These are phyloP conservation scores for Russula sp. DNA, from an alignment of 768 basidiomycete genomes.

Conservation along the genomic window DNA sequence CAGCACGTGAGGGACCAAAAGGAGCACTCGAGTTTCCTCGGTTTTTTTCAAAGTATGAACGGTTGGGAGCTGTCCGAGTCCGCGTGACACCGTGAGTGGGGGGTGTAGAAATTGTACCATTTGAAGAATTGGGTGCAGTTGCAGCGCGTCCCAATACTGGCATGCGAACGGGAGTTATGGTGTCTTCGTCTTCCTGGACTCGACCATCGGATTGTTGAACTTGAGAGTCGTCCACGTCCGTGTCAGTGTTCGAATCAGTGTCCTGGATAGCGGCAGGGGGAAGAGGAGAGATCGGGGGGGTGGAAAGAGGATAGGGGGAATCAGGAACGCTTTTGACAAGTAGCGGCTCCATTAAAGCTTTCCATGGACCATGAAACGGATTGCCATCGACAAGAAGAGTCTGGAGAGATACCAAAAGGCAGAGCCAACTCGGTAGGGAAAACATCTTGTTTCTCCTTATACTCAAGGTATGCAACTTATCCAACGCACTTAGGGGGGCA, in stretches of 20 bases:
- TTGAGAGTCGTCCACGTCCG: constrained; percentile 44
- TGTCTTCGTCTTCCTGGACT: constrained; percentile 64
- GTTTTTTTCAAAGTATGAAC: constrained; percentile 29
- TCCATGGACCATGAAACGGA: constrained; percentile 92
- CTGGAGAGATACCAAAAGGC: constrained; percentile 76
- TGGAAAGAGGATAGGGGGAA: constrained; percentile 58
- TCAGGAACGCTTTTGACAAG: constrained; percentile 54
- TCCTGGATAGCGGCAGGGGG: constrained; percentile 41
- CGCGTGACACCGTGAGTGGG: constrained; percentile 36
- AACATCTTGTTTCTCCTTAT: constrained; percentile 83
- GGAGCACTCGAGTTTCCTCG: constrained; percentile 14
- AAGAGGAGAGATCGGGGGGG: constrained; percentile 53
- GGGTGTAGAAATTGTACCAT: constrained; percentile 22
- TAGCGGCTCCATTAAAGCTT: constrained; percentile 79
- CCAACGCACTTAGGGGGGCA: constrained; percentile 60
- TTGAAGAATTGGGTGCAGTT: constrained; percentile 39
- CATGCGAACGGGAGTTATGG: constrained; percentile 58
- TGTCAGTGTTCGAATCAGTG: constrained; percentile 41
- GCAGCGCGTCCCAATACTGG: constrained; percentile 45
- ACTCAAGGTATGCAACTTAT: constrained; percentile 82
- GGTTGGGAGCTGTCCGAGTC: constrained; percentile 69
- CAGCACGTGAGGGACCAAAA: constrained; percentile 2
- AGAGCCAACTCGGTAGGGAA: constrained; percentile 91
- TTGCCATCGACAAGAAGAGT: constrained; percentile 91
- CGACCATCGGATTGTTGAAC: constrained; percentile 32